Percentiles rank a stretch among this genome's conserved stretches.
phyloP scores from a whole-genome alignment of 805 yeast genomes.

The Helenozyma rhizophorensis region DNA sequence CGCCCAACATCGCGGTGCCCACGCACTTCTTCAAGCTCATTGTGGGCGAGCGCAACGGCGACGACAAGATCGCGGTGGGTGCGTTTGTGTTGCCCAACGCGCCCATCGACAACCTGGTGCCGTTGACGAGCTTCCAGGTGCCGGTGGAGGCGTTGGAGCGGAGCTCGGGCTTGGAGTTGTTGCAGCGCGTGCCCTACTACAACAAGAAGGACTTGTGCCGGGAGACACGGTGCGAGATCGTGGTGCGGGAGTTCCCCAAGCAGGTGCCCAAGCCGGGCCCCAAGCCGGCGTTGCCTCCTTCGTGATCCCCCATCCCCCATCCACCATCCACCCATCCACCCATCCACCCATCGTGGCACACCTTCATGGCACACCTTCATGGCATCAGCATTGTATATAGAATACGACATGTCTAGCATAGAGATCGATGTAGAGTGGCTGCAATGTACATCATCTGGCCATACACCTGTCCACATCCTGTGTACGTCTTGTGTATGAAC shows the following conservation, averaged over 20 bases:
- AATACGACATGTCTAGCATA: no score
- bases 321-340: no score
- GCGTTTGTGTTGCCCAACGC: conserved; percentile 94
- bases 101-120: conserved; percentile 64
- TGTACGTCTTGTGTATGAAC: no score
- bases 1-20: conserved; percentile 95
- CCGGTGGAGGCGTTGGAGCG: conserved; percentile 88
- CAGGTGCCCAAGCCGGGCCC: conserved; percentile 25
- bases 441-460: no score
- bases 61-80: conserved; percentile 61
- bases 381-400: no score
- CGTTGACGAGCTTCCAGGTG: conserved; percentile 73
- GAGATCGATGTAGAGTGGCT: no score
- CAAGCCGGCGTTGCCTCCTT: no score
- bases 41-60: conserved; percentile 64
- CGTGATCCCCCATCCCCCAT: no score
- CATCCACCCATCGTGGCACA: no score
- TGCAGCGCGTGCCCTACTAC: conserved; percentile 60
- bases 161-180: conserved; percentile 77
- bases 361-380: no score
- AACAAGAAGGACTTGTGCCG: conserved; percentile 64
- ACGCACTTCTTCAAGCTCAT: conserved; percentile 92
- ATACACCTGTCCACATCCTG: no score
- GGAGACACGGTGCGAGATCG: conserved; percentile 74
- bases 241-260: conserved; percentile 74